Evolutionary conservation across 2,329 filamentous ascomycete species (phyloP).

Genomic region (Alternaria infectoria): DNA sequence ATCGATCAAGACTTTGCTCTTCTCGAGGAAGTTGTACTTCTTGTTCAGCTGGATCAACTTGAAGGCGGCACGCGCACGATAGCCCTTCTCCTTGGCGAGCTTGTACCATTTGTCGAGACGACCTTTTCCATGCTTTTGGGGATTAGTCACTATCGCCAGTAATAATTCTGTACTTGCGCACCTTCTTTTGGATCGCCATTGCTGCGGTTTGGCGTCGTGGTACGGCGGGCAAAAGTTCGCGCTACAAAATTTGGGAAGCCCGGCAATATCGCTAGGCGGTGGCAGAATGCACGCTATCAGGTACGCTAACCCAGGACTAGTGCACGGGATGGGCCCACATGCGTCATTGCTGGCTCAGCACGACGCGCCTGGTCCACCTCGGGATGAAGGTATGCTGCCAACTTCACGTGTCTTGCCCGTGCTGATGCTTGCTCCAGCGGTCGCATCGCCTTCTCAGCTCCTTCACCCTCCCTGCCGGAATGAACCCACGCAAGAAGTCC

Average conservation of each 20-base stretch:
- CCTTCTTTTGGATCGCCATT: constrained; percentile 98
- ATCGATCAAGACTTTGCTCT: constrained; percentile 95
- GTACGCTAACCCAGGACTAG: constrained; percentile 10
- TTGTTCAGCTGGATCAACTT: constrained; percentile 99
- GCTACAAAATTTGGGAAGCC: constrained; percentile 26
- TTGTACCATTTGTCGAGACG: constrained; percentile 99
- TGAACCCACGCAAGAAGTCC: constrained; percentile 52
- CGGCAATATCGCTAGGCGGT: constrained; percentile 18
- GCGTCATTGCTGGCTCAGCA: constrained; percentile 22
- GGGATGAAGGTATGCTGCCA: constrained; percentile 25
- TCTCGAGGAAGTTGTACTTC: constrained; percentile 97
- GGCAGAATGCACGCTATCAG: constrained; percentile 21
- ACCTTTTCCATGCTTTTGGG: constrained; percentile 80
- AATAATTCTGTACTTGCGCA: constrained; percentile 6
- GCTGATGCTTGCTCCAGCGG: constrained; percentile 23
- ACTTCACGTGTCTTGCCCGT: constrained; percentile 13
- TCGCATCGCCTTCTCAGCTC: constrained; percentile 20
- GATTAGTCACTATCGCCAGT: constrained; percentile 27
- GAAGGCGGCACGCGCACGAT: constrained; percentile 93
- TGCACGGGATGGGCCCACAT: constrained; percentile 18
- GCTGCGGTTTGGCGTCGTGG: constrained; percentile 30
- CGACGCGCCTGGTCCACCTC: constrained; percentile 16
- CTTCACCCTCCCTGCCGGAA: constrained; percentile 27
- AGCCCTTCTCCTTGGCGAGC: constrained; percentile 97
- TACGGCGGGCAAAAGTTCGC: constrained; percentile 23